Base-by-base conservation (phyloP, 2,329 filamentous ascomycete genomes). In the Colletotrichum shisoi region DNA sequence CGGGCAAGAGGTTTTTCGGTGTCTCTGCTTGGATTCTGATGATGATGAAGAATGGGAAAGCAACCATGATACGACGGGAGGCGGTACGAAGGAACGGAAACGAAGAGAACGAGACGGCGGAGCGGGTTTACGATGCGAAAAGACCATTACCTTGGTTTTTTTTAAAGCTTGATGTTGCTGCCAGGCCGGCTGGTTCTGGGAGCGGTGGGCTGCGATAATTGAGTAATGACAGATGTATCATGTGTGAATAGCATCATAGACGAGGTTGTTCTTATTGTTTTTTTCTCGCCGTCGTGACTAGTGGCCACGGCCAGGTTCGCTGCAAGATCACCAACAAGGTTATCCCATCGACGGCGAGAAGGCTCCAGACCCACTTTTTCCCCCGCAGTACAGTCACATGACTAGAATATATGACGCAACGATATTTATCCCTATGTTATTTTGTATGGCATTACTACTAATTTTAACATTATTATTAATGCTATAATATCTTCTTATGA, bases 91-190 rank as follows among this genome's bases (percentile, higher is more conserved):
- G 12, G 46, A 42, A 59, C 37, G 27, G 24, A 24, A 21, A 56
- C 9, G 45, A 57, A 56, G 31, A 13, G 51, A 57, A 46, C 34
- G 19, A 37, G n/a, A 48, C 31, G 51, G 57, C 8, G 51, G 24
- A 57, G 51, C 54, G 57, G 54, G 45, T 69, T 34, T 70, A 70
- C 39, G 63, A 69, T 59, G 69, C 53, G 45, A 63, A 34, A 70
- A 70, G 69, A 62, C 67, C 57, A 62, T 69, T 64, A 70, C 67
- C 67, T 69, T 63, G 63, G 61, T 62, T 52, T 56, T 69, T 63
- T 64, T 67, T n/a, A 3, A 31, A 34, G 31, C 31, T 70, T 58
- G 31, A 65, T 67, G 56, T 63, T 69, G 59, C 53, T 63, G 49
- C 62, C 63, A 69, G 67, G 69, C 69, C 52, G 67, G 66, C 62